These are phyloP conservation scores for Tetrahymena thermophila DNA, from an alignment of 73 alveolate species.

Conservation along the genomic window DNA sequence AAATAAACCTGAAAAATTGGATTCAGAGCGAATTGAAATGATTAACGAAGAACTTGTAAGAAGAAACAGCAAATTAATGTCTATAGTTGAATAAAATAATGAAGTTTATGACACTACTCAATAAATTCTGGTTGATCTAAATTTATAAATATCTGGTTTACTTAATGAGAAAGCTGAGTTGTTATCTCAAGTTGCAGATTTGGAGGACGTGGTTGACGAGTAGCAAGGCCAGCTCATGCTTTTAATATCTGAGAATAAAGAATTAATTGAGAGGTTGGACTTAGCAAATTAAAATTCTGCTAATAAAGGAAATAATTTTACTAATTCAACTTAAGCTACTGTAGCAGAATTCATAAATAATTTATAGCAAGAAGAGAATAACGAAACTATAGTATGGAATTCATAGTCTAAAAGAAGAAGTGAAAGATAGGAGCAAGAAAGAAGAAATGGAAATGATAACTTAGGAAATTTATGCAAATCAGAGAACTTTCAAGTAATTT, in stretches of 20 bases:
- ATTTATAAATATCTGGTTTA: background rate
- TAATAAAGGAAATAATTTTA: background rate
- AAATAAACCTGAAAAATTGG: background rate
- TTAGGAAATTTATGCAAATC: background rate
- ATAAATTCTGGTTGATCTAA: background rate
- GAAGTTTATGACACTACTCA: background rate
- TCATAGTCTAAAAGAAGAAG: background rate
- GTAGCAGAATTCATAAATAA: background rate
- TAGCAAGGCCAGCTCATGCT: background rate
- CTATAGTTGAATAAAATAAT: background rate
- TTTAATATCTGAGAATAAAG: background rate
- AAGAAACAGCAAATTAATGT: background rate
- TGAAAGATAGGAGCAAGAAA: background rate
- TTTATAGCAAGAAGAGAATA: background rate
- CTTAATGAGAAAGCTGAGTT: background rate
- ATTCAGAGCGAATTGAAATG: background rate
- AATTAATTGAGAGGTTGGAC: background rate
- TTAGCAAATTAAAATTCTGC: background rate
- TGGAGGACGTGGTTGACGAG: background rate
- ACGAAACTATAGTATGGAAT: background rate
- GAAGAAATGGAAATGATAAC: background rate
- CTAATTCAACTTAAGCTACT: background rate
- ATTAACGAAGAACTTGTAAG: background rate
- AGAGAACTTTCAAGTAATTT: background rate
- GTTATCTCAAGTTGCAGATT: background rate